Conservation (phyloP, 768 basidiomycete species). For the Daedalea quercina region DNA sequence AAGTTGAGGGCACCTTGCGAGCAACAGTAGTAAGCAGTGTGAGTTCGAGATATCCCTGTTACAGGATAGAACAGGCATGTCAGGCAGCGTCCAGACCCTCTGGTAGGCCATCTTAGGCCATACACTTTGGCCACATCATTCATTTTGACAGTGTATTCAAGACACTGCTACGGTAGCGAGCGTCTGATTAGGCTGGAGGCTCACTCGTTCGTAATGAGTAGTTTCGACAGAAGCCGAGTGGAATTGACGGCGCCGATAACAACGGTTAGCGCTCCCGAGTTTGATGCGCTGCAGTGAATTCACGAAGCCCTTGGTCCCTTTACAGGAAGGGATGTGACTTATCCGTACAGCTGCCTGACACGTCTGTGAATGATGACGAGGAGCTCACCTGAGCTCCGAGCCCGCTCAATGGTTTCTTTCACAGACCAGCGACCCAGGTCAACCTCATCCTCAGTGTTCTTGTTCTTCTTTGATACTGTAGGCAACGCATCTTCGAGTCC, state of each 20-base stretch:
- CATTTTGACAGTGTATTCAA: no score
- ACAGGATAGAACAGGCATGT: neutral
- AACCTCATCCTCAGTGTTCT: conserved; percentile 37
- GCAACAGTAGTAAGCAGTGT: conserved; percentile 15
- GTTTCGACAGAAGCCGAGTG: no score
- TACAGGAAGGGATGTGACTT: neutral
- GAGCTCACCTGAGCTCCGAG: conserved; percentile 65
- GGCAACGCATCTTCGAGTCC: conserved; percentile 46
- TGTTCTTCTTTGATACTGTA: conserved; percentile 12
- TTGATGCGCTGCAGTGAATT: no score
- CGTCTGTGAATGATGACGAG: neutral
- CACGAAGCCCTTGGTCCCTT: neutral
- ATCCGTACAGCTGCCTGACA: conserved; percentile 9
- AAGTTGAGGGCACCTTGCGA: conserved; percentile 67
- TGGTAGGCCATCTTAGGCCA: no score
- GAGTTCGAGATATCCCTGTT: neutral
- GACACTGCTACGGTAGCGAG: no score
- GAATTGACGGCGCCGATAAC: no score
- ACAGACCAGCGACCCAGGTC: conserved; percentile 60
- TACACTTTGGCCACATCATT: no score
- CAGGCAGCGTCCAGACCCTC: neutral
- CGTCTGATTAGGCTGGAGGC: no score
- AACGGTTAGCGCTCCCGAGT: no score
- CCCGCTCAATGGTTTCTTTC: conserved; percentile 72
- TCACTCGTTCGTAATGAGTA: no score